phyloP scores from a whole-genome alignment of 176 grass and related monocot species.

The Cenchrus purpureus region DNA sequence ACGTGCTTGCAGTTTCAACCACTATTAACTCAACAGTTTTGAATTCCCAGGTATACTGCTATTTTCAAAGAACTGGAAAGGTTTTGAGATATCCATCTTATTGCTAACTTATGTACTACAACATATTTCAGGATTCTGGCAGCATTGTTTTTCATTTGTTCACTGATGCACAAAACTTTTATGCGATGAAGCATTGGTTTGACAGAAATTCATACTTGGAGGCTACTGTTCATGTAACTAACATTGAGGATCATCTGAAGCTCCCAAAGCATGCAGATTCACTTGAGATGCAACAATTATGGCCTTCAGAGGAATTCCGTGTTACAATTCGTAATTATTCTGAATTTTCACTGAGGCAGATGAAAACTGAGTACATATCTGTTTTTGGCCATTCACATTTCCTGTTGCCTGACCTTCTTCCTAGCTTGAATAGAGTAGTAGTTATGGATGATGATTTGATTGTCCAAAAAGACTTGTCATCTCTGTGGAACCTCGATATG shows the following conservation, averaged over 20 bases:
- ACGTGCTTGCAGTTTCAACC: constrained; percentile 77
- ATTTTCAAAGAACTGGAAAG: neutral
- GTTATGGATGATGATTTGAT: constrained; percentile 90
- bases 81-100: neutral
- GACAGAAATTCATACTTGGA: constrained; percentile 72
- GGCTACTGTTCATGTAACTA: constrained; percentile 58
- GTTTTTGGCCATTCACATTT: constrained; percentile 86
- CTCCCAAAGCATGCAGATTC: constrained; percentile 30
- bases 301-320: constrained; percentile 77
- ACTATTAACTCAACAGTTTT: constrained; percentile 73
- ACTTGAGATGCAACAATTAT: constrained; percentile 47
- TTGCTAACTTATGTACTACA: constrained; percentile 21
- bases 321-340: constrained; percentile 53
- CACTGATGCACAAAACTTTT: constrained; percentile 78
- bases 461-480: constrained; percentile 78
- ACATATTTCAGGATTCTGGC: constrained; percentile 64
- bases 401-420: constrained; percentile 82
- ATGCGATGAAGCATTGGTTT: constrained; percentile 84
- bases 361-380: constrained; percentile 82
- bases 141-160: constrained; percentile 73
- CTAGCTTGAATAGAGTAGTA: constrained; percentile 60
- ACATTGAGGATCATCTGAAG: constrained; percentile 62
- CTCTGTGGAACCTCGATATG: constrained; percentile 73
- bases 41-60: constrained; percentile 66
- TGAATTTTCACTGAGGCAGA: constrained; percentile 41